Evolutionary conservation across 176 grass and related monocot genomes (phyloP).

Genomic region (Triticum aestivum): IWGSC_CS_RefSeq_v2.1 NC_057798.1:418020535-418021034

Average conservation of each 20-base stretch:
- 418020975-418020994: conserved; percentile 70
- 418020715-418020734: conserved; percentile 84
- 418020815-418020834: background rate
- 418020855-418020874: conserved; percentile 42
- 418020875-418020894: conserved; percentile 66
- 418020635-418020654: background rate
- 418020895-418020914: conserved; percentile 66
- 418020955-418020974: conserved; percentile 31
- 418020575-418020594: conserved; percentile 60
- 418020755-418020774: conserved; percentile 76
- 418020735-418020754: conserved; percentile 75
- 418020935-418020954: conserved; percentile 47
- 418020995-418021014: background rate
- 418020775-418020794: conserved; percentile 44
- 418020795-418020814: background rate
- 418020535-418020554: conserved; percentile 57
- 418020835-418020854: background rate
- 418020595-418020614: conserved; percentile 9
- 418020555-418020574: conserved; percentile 77
- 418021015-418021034: background rate
- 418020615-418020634: background rate
- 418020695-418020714: conserved; percentile 62
- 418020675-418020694: conserved; percentile 7
- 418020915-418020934: conserved; percentile 54
- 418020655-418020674: background rate